Conservation (phyloP, 208 protist species). For the Strigomonas galati region DNA sequence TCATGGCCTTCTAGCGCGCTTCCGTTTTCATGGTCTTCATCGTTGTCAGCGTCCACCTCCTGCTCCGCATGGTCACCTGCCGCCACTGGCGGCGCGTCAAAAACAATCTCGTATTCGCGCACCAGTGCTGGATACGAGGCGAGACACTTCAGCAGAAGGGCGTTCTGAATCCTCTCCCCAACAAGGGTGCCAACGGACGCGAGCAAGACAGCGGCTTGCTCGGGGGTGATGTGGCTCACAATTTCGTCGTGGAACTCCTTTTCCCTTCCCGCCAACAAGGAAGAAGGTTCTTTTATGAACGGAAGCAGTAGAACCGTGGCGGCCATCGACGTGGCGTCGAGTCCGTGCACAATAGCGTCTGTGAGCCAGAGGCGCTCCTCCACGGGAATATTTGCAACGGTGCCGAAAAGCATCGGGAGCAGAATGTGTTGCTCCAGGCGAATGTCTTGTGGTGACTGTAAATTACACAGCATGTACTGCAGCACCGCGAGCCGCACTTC, state of each 20-base stretch:
- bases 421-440: conserved; percentile 11
- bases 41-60: not conserved
- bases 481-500: conserved; percentile 25
- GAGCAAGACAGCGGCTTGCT: conserved; percentile 8
- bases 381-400: conserved; percentile 8
- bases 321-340: not conserved
- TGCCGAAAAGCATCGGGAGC: conserved; percentile 19
- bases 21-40: conserved; percentile 4
- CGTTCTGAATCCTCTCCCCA: not conserved
- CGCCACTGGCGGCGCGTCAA: not conserved
- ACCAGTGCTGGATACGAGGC: not conserved
- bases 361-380: conserved; percentile 9
- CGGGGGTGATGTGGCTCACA: not conserved
- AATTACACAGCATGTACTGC: conserved; percentile 29
- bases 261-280: conserved; percentile 1
- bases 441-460: conserved; percentile 9
- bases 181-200: not conserved
- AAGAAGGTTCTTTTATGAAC: not conserved
- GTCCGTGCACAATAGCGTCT: not conserved
- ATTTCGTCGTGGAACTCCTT: not conserved
- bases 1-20: no score
- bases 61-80: not conserved
- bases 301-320: conserved; percentile 1
- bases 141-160: not conserved
- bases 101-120: not conserved